Base-by-base conservation (phyloP, 495 filamentous ascomycete genomes). In the Cercophora samala region DNA sequence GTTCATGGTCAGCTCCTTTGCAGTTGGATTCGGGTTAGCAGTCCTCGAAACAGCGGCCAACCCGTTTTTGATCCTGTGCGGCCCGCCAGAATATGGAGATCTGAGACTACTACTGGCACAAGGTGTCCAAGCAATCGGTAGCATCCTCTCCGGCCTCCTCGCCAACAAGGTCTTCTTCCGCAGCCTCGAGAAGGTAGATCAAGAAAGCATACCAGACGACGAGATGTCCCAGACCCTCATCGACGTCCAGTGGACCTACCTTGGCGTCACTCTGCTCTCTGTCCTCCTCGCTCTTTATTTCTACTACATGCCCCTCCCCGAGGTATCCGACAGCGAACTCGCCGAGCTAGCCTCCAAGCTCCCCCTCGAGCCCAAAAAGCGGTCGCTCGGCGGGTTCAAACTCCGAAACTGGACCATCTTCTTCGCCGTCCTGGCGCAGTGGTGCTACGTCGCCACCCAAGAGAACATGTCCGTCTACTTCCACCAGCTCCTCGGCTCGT, bases 191-290 rank as follows among this genome's bases (percentile, higher is more conserved):
- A 62, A 62, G 13, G 60, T 64, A 6, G 3, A 22, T 2, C 19
- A 60, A 11, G 59, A 64, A 53, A 46, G 15, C 37, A 5, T 13
- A 18, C 3, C 5, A 11, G 37, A 46, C 9, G 15, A 13, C 15
- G 8, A 11, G 37, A 46, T 46, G 15, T 72, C 76, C 4, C 69
- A 70, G 13, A 77, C 76, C 1, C 77, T 86, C 1, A 82, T 90
- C 59, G 83, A 89, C 60, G 90, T 93, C 22, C 90, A 93, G 74
- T 92, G 90, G 90, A 85, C 88, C 0, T 93, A 92, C 72, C 83
- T 92, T 0, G 89, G 84, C 60, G 87, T 91, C 61, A 89, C 89
- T 3, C 85, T 90, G 52, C 88, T 92, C 67, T 89, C 89, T 64
- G 90, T 89, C 59, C 77, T 84, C 24, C 84, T 91, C 21, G 86